Evolutionary conservation across 495 filamentous ascomycete genomes (phyloP), one percentile per base, ranked within the genome.

Genomic region (Aspergillus wentii): DNA sequence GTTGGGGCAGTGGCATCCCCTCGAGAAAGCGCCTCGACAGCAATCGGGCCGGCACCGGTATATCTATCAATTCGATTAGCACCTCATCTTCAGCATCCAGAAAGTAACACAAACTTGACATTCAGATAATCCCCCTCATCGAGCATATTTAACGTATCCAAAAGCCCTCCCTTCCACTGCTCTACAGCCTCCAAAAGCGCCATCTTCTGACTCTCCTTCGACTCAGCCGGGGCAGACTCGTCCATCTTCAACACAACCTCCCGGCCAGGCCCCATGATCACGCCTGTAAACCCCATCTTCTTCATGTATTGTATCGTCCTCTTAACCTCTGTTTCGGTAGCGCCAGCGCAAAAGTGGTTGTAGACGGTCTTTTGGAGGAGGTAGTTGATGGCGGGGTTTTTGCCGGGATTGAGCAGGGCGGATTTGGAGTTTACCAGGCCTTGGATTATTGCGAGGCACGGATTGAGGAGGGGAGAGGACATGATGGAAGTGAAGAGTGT

Each of bases 341-440:
- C 78, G 14, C 87, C 87, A 1, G 84, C 83, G 54, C 87, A 94
- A 56, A 91, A 94, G 50, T 94, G 85, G 37, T 76, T 75, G 56
- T 94, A 94, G 52, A 94, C 87, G 0, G 85, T 91, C 38, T 79
- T 72, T 42, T 85, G 83, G 20, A 94, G 68, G 22, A 85, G 54
- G 42, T 62, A 62, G 30, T 69, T 61, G 10, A 82, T 66, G 13
- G 79, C 8, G 0, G 68, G 70, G 41, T 84, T 84, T 21, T 52
- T 58, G 42, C 79, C 73, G 3, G 79, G 77, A 43, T 73, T 74
- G 8, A 84, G 58, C 6, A 78, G 27, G 2, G 72, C 61, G 14
- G 57, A 75, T 15, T 71, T 74, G 19, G 80, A 79, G 40, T 85
- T 62, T 17, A 85, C 80, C 43, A 90, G 71, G 14, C 67, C 49